phyloP scores from a whole-genome alignment of 257 asterid species.

The Striga asiatica region DNA sequence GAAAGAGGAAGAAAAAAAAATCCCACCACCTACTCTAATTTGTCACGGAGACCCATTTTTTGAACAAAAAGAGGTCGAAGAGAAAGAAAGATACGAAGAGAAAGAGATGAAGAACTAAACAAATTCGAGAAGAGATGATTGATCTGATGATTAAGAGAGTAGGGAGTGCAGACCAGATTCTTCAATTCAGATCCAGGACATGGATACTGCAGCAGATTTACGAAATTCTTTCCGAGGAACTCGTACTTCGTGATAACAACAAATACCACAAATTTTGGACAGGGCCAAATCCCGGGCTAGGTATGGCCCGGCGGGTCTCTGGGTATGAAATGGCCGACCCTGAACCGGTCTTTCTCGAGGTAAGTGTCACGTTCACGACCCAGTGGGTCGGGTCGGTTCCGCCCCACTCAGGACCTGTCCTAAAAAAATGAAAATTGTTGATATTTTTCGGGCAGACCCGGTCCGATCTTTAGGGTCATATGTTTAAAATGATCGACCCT shows the following conservation, averaged over 20 bases:
- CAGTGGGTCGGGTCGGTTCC: no score
- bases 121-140: background rate
- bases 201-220: constrained; percentile 17
- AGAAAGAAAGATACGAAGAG: background rate
- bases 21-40: constrained; percentile 7
- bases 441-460: no score
- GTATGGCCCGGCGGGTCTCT: no score
- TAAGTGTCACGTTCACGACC: no score
- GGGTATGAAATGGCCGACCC: no score
- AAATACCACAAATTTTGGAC: no score
- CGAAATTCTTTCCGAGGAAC: constrained; percentile 11
- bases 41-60: constrained; percentile 7
- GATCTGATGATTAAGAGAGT: constrained; percentile 15
- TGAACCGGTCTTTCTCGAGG: no score
- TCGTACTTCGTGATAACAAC: constrained; percentile 14
- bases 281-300: no score
- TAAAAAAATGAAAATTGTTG: no score
- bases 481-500: no score
- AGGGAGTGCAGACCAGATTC: constrained; percentile 10
- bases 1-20: background rate
- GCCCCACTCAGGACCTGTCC: no score
- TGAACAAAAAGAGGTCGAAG: background rate
- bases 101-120: background rate
- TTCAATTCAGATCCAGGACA: constrained; percentile 27
- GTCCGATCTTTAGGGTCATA: no score